These are phyloP conservation scores for Penicillium sclerotigenum DNA, from an alignment of 2,329 filamentous ascomycete species.

Conservation along the genomic window DNA sequence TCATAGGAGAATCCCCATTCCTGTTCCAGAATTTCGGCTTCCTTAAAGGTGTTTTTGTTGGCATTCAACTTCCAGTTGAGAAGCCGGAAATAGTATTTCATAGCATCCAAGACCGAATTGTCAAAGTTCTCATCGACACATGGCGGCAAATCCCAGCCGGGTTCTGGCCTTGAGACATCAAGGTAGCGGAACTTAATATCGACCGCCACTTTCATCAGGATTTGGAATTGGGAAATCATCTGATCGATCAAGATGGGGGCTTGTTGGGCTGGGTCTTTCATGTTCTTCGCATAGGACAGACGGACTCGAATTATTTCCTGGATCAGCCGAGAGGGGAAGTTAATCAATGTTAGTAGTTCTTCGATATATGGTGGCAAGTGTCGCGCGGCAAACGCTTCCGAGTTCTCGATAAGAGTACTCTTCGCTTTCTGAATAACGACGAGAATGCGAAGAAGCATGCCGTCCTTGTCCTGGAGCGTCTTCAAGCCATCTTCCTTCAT, in stretches of 20 bases:
- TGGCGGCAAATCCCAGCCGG: constrained; percentile 90
- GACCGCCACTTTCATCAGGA: constrained; percentile 85
- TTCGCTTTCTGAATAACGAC: constrained; percentile 92
- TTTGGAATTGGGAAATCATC: constrained; percentile 96
- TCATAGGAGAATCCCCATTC: constrained; percentile 98
- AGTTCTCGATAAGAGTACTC: constrained; percentile 81
- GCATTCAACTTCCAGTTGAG: constrained; percentile 95
- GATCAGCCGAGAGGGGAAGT: constrained; percentile 91
- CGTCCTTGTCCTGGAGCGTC: constrained; percentile 77
- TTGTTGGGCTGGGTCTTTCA: constrained; percentile 91
- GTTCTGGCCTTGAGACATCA: constrained; percentile 76
- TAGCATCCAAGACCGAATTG: constrained; percentile 80
- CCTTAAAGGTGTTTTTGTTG: constrained; percentile 99
- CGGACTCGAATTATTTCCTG: constrained; percentile 95
- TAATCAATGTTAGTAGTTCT: constrained; percentile 91
- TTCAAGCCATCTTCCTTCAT: constrained; percentile 94
- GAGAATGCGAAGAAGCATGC: constrained; percentile 80
- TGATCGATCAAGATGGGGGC: constrained; percentile 93
- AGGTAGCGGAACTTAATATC: constrained; percentile 88
- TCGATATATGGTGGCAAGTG: constrained; percentile 96
- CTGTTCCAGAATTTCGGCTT: constrained; percentile 93
- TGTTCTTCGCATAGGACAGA: constrained; percentile 85
- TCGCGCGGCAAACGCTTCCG: constrained; percentile 76
- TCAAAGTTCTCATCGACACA: constrained; percentile 98
- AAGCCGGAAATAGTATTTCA: constrained; percentile 99